These are phyloP conservation scores for Ichthyophthirius multifiliis DNA, from an alignment of 169 alveolate genomes.

Conservation along the genomic window DNA sequence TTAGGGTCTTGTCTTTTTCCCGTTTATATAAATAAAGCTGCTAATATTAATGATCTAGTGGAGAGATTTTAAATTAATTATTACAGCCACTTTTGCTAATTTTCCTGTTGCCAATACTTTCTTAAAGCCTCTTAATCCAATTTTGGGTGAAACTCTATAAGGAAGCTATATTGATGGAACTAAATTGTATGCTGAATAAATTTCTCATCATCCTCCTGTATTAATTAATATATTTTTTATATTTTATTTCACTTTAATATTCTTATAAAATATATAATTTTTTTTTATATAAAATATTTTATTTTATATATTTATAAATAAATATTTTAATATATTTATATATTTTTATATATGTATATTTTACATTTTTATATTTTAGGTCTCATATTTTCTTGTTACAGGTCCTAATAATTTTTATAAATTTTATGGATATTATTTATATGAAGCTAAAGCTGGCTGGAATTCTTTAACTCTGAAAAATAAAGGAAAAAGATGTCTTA, in stretches of 20 bases:
- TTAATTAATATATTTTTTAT: neutral
- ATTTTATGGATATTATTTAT: slow-evolving; percentile 37
- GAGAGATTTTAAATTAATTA: slow-evolving; percentile 64
- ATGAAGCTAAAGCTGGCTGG: slow-evolving; percentile 40
- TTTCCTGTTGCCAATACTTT: slow-evolving; percentile 33
- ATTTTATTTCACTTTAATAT: neutral
- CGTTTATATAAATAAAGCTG: slow-evolving; percentile 54
- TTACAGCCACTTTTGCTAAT: slow-evolving; percentile 47
- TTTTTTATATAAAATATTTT: too few relatives aligned
- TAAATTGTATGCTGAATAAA: slow-evolving; percentile 65
- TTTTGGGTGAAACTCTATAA: slow-evolving; percentile 75
- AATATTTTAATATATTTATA: too few relatives aligned
- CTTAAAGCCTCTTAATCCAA: slow-evolving; percentile 76
- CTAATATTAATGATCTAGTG: slow-evolving; percentile 34
- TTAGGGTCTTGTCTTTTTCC: slow-evolving; percentile 41
- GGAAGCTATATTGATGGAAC: slow-evolving; percentile 50
- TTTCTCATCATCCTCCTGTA: slow-evolving; percentile 83
- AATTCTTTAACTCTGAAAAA: slow-evolving; percentile 34
- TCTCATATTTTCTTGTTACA: slow-evolving; percentile 33
- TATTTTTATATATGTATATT: too few relatives aligned
- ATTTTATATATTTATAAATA: too few relatives aligned
- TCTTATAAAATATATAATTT: too few relatives aligned
- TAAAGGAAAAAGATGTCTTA: slow-evolving; percentile 34
- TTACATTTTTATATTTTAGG: too few relatives aligned
- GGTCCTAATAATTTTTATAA: slow-evolving; percentile 21